Evolutionary conservation across 345 rosid species (phyloP).

Genomic region (Hibiscus tridactylites): DNA sequence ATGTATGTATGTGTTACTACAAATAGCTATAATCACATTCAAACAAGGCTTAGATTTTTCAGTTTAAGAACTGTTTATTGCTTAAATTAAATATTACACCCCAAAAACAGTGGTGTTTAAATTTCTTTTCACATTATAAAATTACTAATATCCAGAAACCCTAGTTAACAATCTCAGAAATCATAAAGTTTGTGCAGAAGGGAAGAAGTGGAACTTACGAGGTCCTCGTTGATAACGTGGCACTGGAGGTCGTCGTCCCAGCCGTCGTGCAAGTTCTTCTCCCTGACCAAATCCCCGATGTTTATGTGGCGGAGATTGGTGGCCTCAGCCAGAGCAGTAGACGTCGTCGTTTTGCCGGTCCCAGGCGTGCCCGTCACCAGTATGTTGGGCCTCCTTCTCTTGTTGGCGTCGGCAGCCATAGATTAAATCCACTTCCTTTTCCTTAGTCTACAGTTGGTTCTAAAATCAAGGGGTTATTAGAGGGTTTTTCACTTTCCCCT

Average conservation of each 20-base stretch:
- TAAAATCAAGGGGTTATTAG: no score
- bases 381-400: conserved; percentile 63
- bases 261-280: conserved; percentile 75
- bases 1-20: no score
- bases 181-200: neutral
- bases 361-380: conserved; percentile 91
- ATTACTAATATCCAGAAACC: neutral
- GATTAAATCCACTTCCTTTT: neutral
- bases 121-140: neutral
- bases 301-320: conserved; percentile 55
- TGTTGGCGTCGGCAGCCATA: conserved; percentile 40
- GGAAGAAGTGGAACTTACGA: neutral
- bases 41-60: neutral
- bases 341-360: conserved; percentile 82
- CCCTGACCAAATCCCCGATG: conserved; percentile 77
- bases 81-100: neutral
- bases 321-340: conserved; percentile 66
- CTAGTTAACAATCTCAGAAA: neutral
- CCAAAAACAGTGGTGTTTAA: neutral
- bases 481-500: no score
- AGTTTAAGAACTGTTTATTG: neutral
- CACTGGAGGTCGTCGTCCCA: conserved; percentile 78
- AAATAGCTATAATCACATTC: neutral
- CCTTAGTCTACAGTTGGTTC: no score
- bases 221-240: conserved; percentile 40